A percentile compares a stretch with the other conserved stretches of the same genome.
Evolutionary conservation across 169 alveolate species (phyloP).

Genomic region (Plasmodium cynomolgi): DNA sequence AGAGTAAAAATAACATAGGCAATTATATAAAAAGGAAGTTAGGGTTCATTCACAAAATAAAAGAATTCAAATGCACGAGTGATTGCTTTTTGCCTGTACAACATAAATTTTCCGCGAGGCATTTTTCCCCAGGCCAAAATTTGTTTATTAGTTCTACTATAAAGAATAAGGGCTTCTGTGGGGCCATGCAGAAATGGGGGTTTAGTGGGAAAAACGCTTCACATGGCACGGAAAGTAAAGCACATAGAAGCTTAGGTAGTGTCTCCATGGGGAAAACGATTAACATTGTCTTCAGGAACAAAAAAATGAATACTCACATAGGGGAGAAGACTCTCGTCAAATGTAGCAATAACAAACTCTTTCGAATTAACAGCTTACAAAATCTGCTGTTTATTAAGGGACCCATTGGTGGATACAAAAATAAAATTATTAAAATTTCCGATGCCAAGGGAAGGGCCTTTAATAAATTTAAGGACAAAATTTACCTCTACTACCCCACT

Average conservation of each 20-base stretch:
- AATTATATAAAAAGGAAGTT: slow-evolving; percentile 81
- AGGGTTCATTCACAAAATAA: slow-evolving; percentile 85
- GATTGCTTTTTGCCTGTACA: slow-evolving; percentile 91
- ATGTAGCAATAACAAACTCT: slow-evolving; percentile 85
- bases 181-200: slow-evolving; percentile 90
- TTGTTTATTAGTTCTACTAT: slow-evolving; percentile 90
- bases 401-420: slow-evolving; percentile 84
- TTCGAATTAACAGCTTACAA: slow-evolving; percentile 86
- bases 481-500: slow-evolving; percentile 87
- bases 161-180: slow-evolving; percentile 88
- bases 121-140: slow-evolving; percentile 92
- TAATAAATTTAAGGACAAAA: slow-evolving; percentile 79
- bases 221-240: slow-evolving; percentile 90
- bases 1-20: slow-evolving; percentile 86
- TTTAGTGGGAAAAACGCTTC: slow-evolving; percentile 88
- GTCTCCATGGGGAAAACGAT: slow-evolving; percentile 88
- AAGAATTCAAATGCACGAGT: slow-evolving; percentile 89
- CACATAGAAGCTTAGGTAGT: slow-evolving; percentile 89
- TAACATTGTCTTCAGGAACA: slow-evolving; percentile 88
- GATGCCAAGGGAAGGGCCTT: slow-evolving; percentile 90
- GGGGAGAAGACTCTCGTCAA: slow-evolving; percentile 89
- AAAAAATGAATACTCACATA: slow-evolving; percentile 91
- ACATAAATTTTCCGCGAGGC: slow-evolving; percentile 87
- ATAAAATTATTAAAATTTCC: slow-evolving; percentile 86
- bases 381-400: slow-evolving; percentile 89